Evolutionary conservation across 306 rosid genomes (phyloP), one percentile per base, ranked within the genome.

Genomic region (Astragalus glycyphyllos): DNA sequence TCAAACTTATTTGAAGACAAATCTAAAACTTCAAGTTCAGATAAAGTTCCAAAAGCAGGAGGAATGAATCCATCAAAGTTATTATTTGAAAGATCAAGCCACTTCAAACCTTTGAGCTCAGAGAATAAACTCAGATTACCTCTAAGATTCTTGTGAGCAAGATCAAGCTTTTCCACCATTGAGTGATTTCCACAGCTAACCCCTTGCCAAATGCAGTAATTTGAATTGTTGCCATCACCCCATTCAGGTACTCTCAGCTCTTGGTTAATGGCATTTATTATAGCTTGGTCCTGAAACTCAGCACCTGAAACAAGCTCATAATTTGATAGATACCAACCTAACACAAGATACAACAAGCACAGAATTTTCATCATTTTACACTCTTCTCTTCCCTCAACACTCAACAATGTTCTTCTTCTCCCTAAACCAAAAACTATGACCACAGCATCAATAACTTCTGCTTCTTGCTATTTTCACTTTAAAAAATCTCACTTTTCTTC

Each of bases 231-330:
- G 26, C 46, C 77, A 60, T 89, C 81, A 42, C 89, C 92, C 99
- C 99, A 94, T 15, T 87, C 95, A 35, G 88, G 90, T 23, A 94
- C 90, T 65, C 67, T 87, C 59, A 94, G 96, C 87, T 94, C 97
- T 68, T 80, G 76, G 70, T 73, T 87, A 64, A 94, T 87, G 71
- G 92, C 87, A 8, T 66, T 60, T 76, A 94, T 56, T 48, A 80
- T 76, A 71, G 76, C 64, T 83, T 88, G 81, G 68, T 94, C 97
- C 68, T 77, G 84, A 8, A 86, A 69, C 87, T 83, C 83, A 83
- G 87, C 89, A 54, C 79, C 78, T 69, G 77, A 82, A 60, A 82
- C 79, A 63, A 81, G 69, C 48, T 65, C 83, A 35, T 67, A 82
- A 17, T 71, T 61, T 58, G 84, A 87, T 0, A 90, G 45, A 73